Conservation (phyloP, 2,329 filamentous ascomycete genomes). For the Penicillium oxalicum region DNA sequence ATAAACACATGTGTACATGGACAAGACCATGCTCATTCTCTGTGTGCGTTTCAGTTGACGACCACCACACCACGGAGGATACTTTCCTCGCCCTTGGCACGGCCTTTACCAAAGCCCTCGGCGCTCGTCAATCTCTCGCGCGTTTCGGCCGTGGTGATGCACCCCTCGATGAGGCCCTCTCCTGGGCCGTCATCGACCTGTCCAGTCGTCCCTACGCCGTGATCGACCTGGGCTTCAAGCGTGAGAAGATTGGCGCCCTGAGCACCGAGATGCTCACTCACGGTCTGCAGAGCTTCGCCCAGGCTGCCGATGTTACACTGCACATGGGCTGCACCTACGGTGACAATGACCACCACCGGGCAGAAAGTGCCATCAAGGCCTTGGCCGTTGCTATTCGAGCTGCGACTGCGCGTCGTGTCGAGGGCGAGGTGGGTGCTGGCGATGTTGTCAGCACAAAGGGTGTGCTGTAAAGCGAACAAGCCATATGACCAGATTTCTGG, state of each 20-base stretch:
- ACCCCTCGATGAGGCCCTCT: conserved; percentile 91
- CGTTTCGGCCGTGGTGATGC: conserved; percentile 90
- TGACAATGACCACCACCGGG: conserved; percentile 90
- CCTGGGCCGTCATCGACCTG: conserved; percentile 87
- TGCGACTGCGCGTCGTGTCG: conserved; percentile 66
- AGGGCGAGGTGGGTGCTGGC: conserved; percentile 75
- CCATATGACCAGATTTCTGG: conserved; percentile 1
- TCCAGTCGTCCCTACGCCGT: conserved; percentile 86
- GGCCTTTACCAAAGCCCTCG: conserved; percentile 76
- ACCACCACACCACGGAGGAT: conserved; percentile 97
- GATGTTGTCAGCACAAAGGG: conserved; percentile 97
- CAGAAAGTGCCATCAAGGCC: conserved; percentile 96
- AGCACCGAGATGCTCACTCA: conserved; percentile 97
- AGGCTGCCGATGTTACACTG: conserved; percentile 82
- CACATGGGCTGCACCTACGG: conserved; percentile 91
- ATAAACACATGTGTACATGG: too few species aligned
- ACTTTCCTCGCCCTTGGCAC: conserved; percentile 83
- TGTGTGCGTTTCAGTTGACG: conserved; percentile 62
- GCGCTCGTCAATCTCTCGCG: conserved; percentile 70
- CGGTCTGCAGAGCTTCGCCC: conserved; percentile 88
- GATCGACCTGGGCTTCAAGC: conserved; percentile 73
- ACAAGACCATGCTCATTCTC: background rate
- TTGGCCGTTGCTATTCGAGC: conserved; percentile 76
- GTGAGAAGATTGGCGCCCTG: conserved; percentile 90
- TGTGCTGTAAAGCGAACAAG: conserved; percentile 52